Conservation (phyloP, 1,284 basidiomycete genomes). For the Chiua sp. region DNA sequence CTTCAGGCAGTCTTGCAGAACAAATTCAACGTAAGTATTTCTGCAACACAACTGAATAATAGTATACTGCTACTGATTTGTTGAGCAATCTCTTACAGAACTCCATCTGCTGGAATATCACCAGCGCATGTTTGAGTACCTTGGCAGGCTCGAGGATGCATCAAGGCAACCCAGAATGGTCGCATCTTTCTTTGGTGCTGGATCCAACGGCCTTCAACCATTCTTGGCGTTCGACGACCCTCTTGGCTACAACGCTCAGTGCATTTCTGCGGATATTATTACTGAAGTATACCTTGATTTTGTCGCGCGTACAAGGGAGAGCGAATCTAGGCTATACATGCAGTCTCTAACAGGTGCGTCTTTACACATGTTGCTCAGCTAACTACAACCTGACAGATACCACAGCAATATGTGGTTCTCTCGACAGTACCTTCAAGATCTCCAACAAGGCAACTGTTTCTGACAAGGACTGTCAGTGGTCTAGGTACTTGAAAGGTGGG, state of each 20-base stretch:
- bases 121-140: background rate
- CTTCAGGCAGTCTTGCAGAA: background rate
- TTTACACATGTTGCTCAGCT: no score
- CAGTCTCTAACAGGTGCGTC: background rate
- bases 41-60: no score
- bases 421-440: background rate
- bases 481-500: no score
- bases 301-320: background rate
- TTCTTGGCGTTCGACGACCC: no score
- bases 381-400: no score
- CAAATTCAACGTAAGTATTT: background rate
- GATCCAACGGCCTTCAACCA: no score
- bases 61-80: no score
- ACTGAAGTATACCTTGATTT: background rate
- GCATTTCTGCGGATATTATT: background rate
- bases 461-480: no score
- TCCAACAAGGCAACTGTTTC: no score
- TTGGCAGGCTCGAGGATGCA: no score
- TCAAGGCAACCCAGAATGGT: background rate
- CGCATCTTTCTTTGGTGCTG: background rate
- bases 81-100: background rate
- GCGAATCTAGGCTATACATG: conserved; percentile 1
- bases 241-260: background rate
- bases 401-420: conserved; percentile 1
- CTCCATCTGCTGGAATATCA: background rate